phyloP scores from a whole-genome alignment of 495 filamentous ascomycete species.

The Thozetella sp. region DNA sequence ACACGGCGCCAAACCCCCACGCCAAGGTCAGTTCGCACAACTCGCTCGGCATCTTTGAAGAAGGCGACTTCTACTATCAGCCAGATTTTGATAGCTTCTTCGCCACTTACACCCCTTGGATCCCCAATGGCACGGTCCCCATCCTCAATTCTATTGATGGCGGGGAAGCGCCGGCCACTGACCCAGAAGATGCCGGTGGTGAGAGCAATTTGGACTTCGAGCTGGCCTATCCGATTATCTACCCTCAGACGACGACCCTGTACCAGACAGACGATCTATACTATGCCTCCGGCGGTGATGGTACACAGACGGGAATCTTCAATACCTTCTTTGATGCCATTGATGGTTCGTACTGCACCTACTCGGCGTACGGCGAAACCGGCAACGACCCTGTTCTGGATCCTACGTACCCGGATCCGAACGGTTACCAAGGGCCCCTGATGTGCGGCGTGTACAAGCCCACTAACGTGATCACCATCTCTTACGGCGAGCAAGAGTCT shows the following conservation, averaged over 20 bases:
- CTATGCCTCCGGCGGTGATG: conserved; percentile 48
- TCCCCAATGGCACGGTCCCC: conserved; percentile 17
- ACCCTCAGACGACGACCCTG: conserved; percentile 54
- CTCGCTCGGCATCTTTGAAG: conserved; percentile 19
- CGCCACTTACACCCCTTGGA: conserved; percentile 3
- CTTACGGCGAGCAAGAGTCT: conserved; percentile 23
- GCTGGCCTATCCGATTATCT: conserved; percentile 34
- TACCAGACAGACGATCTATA: conserved; percentile 55
- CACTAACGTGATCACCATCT: conserved; percentile 28
- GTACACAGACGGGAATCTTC: background rate
- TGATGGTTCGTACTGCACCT: conserved; percentile 57
- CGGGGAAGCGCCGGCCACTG: conserved; percentile 8
- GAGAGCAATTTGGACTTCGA: conserved; percentile 22
- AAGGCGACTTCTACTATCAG: background rate
- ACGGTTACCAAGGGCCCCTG: conserved; percentile 51
- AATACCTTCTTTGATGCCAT: conserved; percentile 38
- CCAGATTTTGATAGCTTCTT: background rate
- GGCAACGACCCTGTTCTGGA: conserved; percentile 26
- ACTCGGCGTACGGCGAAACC: conserved; percentile 33
- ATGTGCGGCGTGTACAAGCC: conserved; percentile 52
- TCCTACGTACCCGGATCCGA: conserved; percentile 47
- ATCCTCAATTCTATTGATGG: conserved; percentile 17
- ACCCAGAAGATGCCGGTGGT: conserved; percentile 3
- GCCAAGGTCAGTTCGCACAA: conserved; percentile 16
- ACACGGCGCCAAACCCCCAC: conserved; percentile 8